Base-by-base conservation (phyloP, 2,329 filamentous ascomycete genomes). In the Leptographium procerum region DNA sequence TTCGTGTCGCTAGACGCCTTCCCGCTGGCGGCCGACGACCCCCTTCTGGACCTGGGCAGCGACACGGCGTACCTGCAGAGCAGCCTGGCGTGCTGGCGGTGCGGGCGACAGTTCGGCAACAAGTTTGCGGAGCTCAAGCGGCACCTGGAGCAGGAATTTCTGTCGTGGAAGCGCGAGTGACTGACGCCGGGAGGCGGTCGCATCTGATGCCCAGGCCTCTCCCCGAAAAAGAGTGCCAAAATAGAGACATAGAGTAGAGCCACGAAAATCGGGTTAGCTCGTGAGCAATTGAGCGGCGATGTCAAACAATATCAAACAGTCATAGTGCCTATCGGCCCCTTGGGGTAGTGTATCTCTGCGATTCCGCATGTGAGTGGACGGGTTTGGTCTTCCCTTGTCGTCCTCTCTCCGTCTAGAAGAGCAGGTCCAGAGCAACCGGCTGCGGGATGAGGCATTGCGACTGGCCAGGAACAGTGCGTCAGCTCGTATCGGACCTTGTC, bases 1-100 rank as follows among this genome's bases (percentile, higher is more conserved):
- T 82, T 99, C 26, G 81, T 97, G 14, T 77, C 80, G 19, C 67
- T 97, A 29, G 84, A 84, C 26, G 88, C 91, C 60, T 92, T 96
- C 55, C 92, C 94, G 5, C 73, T 97, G 33, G 76, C 78, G 0
- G 62, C 74, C 29, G 81, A 85, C 57, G 89, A 95, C 69, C 70
- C 73, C 52, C 74, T 89, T 60, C 77, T 85, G 62, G 28, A 11
- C 3, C 16, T 10, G 16, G 9, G 14, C 48, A 26, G 13, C 57
- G 58, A 16, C 6, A 28, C n/a, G 45, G 29, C 22, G n/a, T 52
- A 50, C 14, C 29, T 60, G 8, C n/a, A 48, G 9, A 40, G 28
- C 13, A 85, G 90, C 60, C 78, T 96, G 70, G 72, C 73, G 62
- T 97, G 94, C 70, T 97, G 94, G 92, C 79, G 89, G 56, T 97